Base-by-base conservation (phyloP, 495 filamentous ascomycete genomes). In the Aspergillus homomorphus region DNA sequence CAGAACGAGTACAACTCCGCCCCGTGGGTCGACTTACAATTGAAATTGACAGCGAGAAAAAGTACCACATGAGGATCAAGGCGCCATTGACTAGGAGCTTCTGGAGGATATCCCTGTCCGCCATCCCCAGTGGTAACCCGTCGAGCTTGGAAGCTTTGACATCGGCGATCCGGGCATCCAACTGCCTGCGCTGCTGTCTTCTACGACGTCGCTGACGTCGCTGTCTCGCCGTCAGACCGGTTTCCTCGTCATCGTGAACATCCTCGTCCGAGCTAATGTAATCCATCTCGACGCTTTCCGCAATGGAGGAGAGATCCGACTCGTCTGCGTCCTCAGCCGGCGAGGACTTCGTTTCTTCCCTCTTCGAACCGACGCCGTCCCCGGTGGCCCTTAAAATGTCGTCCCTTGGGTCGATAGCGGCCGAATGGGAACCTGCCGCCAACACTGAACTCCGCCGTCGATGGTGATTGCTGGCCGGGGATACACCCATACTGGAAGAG, bases 31-130 rank as follows among this genome's bases (percentile, higher is more conserved):
- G 33, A 78, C 90, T 80, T 82, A 96, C 91, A 54, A 98, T 85
- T 26, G 95, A 98, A 65, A 98, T 96, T 15, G 89, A 89, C 41
- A 98, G 82, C 18, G 92, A 96, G 73, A 98, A 97, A 26, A 90
- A 76, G 73, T 97, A 96, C 94, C 94, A 98, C 61, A 95, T 76
- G 24, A 82, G 82, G 56, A 98, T 96, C 61, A 98, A 73, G 3
- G 82, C 64, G 33, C 73, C 80, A 70, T 98, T 98, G 62, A 89
- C 77, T 24, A 87, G 65, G 54, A 89, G 71, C 58, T 75, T 83
- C 73, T 77, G 87, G 15, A 90, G 41, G 5, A 98, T 82, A 65
- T 77, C 88, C 66, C 82, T 78, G 73, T 94, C 89, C n/a, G 73
- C 76, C 43, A 73, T 53, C 24, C 67, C 67, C 45, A 73, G 50